Base-by-base conservation (phyloP, 257 asterid species). In the Ballota nigra region DNA sequence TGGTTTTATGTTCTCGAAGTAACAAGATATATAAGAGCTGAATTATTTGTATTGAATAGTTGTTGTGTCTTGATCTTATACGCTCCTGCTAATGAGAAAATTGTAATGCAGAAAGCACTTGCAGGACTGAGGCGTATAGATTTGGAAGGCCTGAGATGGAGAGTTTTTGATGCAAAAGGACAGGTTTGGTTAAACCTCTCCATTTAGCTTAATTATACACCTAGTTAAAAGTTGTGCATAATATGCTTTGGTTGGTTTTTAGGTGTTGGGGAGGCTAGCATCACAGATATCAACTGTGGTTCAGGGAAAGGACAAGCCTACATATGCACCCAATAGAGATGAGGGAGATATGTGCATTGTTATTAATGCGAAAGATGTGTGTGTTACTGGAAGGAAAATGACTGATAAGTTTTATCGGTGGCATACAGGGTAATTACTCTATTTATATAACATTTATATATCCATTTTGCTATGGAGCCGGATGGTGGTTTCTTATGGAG, bases 241-340 rank as follows among this genome's bases (percentile, higher is more conserved):
- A 61, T 56, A 68, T 70, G 11, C 28, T 36, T 63, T 62, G 43
- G 22, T 63, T 56, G 73, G 67, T 79, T 26, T 26, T 77, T 60
- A 94, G 99, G 92, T 93, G 24, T 90, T 94, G 67, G 99, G 97
- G 57, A 89, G 99, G 81, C 84, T 94, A 51, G 99, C 99, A 69
- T 88, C 99, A 5, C 97, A 89, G 18, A 78, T 94, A 77, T 83
- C 99, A 36, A 92, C 95, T 52, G 97, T 91, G 71, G 84, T 94
- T 84, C 99, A 89, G 80, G 99, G 99, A 29, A 94, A 94, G 85
- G 99, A 94, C 78, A 94, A 91, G 83, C 99, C 99, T 13, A 94
- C 88, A 2, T 91, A 94, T 70, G 62, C 92, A 16, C 97, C 97
- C 31, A 47, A 94, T 57, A 74, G 83, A 5, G 97, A 94, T 22